A percentile compares a stretch with the other conserved stretches of the same genome.
Evolutionary conservation across 2,329 filamentous ascomycete species (phyloP).

Genomic region (Trichoderma sp.): DNA sequence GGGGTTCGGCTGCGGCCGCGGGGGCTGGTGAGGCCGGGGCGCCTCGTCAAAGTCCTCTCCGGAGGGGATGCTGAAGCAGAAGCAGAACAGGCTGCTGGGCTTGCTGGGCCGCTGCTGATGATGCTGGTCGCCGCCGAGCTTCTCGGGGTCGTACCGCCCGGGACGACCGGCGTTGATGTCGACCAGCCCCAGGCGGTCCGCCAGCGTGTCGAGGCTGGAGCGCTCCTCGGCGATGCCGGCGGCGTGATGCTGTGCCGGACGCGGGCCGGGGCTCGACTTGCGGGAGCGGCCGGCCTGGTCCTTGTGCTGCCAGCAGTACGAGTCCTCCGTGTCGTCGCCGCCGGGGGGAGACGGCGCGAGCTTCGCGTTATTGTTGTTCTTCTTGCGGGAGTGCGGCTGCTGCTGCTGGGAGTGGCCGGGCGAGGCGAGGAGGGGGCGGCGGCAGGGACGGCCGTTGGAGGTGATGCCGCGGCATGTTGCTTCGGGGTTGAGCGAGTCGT

Average conservation of each 20-base stretch:
- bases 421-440: constrained; percentile 59
- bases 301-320: constrained; percentile 95
- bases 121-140: constrained; percentile 30
- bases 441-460: constrained; percentile 77
- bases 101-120: constrained; percentile 29
- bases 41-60: constrained; percentile 44
- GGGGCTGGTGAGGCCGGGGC: constrained; percentile 44
- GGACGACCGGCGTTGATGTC: constrained; percentile 57
- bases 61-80: constrained; percentile 54
- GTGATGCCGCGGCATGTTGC: constrained; percentile 90
- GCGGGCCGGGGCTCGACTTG: constrained; percentile 48
- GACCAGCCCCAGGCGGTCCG: constrained; percentile 76
- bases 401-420: constrained; percentile 17
- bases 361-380: not conserved
- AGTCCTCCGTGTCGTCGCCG: constrained; percentile 61
- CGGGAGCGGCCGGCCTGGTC: constrained; percentile 69
- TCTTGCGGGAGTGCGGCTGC: constrained; percentile 28
- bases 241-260: not conserved
- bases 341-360: constrained; percentile 27
- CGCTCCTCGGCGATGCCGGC: constrained; percentile 62
- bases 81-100: constrained; percentile 47
- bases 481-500: constrained; percentile 80
- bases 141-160: constrained; percentile 34
- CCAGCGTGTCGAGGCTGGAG: constrained; percentile 83
- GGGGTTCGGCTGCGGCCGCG: constrained; percentile 51